These are phyloP conservation scores for Solanum hybrid DNA, from an alignment of 305 asterid species.

Conservation along the genomic window DNA sequence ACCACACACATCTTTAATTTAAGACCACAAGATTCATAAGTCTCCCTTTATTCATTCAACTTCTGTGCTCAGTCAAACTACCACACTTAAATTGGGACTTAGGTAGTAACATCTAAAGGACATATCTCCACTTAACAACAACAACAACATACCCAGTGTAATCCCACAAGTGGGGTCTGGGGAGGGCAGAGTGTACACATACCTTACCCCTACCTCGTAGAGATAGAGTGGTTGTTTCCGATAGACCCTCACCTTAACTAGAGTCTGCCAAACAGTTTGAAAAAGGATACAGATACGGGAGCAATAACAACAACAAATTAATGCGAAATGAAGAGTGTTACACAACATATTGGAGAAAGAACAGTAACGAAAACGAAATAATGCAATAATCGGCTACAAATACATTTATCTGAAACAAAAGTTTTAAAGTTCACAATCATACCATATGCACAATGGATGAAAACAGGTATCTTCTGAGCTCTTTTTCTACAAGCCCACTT, in stretches of 20 bases:
- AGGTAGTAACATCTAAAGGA: background rate
- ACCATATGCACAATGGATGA: conserved; percentile 93
- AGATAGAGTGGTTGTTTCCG: too few species aligned
- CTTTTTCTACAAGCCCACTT: conserved; percentile 92
- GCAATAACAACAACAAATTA: background rate
- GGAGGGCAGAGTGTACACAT: too few species aligned
- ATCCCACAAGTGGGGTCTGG: too few species aligned
- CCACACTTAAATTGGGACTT: background rate
- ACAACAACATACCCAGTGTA: too few species aligned
- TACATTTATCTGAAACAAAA: background rate
- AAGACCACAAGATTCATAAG: background rate
- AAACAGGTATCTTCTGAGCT: conserved; percentile 57
- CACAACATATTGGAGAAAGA: background rate
- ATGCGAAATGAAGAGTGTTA: too few species aligned
- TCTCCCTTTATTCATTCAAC: background rate
- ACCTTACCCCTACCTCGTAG: too few species aligned
- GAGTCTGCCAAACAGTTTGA: background rate
- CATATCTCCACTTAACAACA: too few species aligned
- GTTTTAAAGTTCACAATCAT: conserved; percentile 2
- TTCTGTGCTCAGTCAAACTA: background rate
- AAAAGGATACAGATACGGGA: background rate
- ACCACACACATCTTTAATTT: background rate
- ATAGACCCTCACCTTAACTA: too few species aligned
- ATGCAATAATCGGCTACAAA: background rate
- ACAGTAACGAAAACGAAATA: too few species aligned